phyloP scores from a whole-genome alignment of 768 basidiomycete genomes.

The Thelephora ganbajun region DNA sequence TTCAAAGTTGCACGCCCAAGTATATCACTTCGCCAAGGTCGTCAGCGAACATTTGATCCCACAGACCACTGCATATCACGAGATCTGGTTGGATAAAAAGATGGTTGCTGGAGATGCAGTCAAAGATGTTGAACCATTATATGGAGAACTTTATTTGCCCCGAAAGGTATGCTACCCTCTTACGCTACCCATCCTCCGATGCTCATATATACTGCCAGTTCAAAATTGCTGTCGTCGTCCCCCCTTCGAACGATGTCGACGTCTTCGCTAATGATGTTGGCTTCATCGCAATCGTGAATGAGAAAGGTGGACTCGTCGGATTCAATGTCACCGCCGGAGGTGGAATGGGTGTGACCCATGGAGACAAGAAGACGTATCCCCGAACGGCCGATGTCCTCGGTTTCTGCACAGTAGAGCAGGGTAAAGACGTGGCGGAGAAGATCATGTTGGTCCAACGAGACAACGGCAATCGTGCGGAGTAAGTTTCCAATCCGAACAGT shows the following conservation, averaged over 20 bases:
- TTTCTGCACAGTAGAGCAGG: slow-evolving; percentile 85
- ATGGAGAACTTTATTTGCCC: slow-evolving; percentile 94
- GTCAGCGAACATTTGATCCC: slow-evolving; percentile 84
- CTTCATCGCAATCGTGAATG: slow-evolving; percentile 84
- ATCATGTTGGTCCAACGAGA: slow-evolving; percentile 91
- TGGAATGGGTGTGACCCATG: slow-evolving; percentile 99
- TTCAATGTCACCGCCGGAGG: slow-evolving; percentile 94
- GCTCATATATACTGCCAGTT: slow-evolving; percentile 38
- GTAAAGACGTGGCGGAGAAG: slow-evolving; percentile 76
- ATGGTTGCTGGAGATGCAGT: slow-evolving; percentile 86
- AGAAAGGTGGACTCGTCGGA: slow-evolving; percentile 64
- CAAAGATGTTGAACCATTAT: slow-evolving; percentile 93
- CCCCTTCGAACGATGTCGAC: slow-evolving; percentile 93
- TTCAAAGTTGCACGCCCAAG: slow-evolving; percentile 75
- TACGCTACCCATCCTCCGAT: not conserved
- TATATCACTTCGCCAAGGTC: slow-evolving; percentile 70
- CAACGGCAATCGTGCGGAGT: slow-evolving; percentile 92
- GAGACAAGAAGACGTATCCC: slow-evolving; percentile 98
- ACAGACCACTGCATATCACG: slow-evolving; percentile 87
- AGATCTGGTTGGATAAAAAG: slow-evolving; percentile 99
- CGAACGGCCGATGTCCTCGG: slow-evolving; percentile 79
- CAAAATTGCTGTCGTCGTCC: slow-evolving; percentile 94
- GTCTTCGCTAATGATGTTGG: slow-evolving; percentile 93
- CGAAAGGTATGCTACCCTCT: slow-evolving; percentile 50
- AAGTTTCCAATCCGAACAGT: slow-evolving; percentile 18